Evolutionary conservation across 352 stramenopile species (phyloP).

Genomic region (Thalassiosira ordinaria): DNA sequence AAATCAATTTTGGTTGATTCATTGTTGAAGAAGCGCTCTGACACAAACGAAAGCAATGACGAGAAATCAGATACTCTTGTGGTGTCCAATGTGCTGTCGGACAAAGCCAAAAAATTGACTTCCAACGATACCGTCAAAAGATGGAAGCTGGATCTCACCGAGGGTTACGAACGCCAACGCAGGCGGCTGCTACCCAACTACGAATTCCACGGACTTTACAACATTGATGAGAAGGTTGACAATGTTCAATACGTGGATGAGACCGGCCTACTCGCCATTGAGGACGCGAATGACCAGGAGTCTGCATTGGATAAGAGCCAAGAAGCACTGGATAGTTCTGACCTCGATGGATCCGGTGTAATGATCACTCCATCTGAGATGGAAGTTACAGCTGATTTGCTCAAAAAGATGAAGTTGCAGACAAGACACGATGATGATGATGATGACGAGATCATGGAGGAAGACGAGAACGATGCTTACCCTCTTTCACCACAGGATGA

Average conservation of each 20-base stretch:
- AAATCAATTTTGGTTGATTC: conserved; percentile 53
- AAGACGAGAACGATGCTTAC: conserved; percentile 56
- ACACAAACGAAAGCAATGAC: conserved; percentile 30
- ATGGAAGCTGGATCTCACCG: conserved; percentile 87
- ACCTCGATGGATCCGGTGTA: conserved; percentile 15
- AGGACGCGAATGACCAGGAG: conserved; percentile 22
- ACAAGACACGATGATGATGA: conserved; percentile 61
- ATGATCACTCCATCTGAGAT: conserved; percentile 48
- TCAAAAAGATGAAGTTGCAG: conserved; percentile 85
- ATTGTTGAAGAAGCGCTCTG: conserved; percentile 32
- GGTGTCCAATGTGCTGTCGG: neutral
- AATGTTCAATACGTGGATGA: conserved; percentile 60
- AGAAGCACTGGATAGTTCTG: conserved; percentile 3
- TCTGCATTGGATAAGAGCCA: conserved; percentile 13
- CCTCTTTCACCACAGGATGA: conserved; percentile 31
- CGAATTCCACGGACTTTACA: conserved; percentile 87
- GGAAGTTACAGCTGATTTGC: conserved; percentile 81
- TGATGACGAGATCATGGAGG: conserved; percentile 77
- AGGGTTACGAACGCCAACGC: conserved; percentile 83
- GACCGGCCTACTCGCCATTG: conserved; percentile 45
- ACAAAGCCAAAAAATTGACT: conserved; percentile 4
- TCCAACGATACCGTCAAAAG: conserved; percentile 59
- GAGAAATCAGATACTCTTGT: conserved; percentile 18
- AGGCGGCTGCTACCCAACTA: conserved; percentile 84
- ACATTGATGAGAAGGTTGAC: conserved; percentile 83